phyloP scores from a whole-genome alignment of 2,329 filamentous ascomycete species.

The Cladophialophora carrionii region DNA sequence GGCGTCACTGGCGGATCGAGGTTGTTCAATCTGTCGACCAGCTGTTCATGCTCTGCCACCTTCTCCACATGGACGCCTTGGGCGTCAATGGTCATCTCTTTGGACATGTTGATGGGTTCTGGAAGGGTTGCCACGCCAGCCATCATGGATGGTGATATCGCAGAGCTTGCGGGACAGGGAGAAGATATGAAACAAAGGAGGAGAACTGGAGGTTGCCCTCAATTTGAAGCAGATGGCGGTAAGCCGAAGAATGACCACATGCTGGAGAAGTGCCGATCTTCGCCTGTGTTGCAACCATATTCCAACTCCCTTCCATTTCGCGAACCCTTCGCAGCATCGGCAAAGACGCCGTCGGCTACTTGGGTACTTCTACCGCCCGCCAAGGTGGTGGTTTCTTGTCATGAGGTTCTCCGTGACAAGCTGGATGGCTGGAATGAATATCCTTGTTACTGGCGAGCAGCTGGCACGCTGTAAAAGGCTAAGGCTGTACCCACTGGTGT shows the following conservation, averaged over 20 bases:
- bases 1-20: constrained; percentile 23
- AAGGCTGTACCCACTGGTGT: neutral
- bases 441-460: neutral
- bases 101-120: constrained; percentile 19
- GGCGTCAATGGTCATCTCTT: constrained; percentile 7
- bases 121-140: constrained; percentile 15
- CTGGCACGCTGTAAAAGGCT: neutral
- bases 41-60: constrained; percentile 21
- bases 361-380: constrained; percentile 1
- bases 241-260: neutral
- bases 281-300: neutral
- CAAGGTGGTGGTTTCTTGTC: neutral
- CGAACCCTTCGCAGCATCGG: constrained; percentile 6
- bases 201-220: neutral
- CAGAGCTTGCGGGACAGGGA: neutral
- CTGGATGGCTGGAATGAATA: neutral
- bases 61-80: constrained; percentile 25
- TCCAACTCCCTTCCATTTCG: neutral
- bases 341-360: constrained; percentile 2
- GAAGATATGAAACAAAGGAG: neutral
- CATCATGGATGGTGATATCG: constrained; percentile 12
- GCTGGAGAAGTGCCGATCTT: constrained; percentile 4
- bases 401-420: neutral
- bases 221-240: neutral
- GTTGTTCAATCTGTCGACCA: constrained; percentile 22